phyloP scores from a whole-genome alignment of 768 basidiomycete genomes.

The Collybia mongolica region DNA sequence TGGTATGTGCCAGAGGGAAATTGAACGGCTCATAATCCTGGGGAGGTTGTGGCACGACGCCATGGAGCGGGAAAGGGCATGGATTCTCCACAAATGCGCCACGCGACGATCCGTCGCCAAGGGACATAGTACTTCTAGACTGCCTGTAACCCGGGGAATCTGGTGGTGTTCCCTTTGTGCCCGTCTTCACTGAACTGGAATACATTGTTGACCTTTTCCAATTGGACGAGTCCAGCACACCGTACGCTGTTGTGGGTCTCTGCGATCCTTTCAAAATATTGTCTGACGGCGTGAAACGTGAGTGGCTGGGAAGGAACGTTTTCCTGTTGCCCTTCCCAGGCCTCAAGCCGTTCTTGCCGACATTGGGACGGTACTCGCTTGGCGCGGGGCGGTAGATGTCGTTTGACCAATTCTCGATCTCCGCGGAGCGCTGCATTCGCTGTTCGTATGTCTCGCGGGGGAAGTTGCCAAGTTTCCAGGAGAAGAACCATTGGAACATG shows the following conservation, averaged over 20 bases:
- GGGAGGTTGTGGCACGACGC: constrained; percentile 92
- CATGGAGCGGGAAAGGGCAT: constrained; percentile 91
- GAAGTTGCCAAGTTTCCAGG: constrained; percentile 94
- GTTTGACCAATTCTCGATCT: constrained; percentile 95
- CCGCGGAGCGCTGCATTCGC: constrained; percentile 82
- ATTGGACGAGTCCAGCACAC: constrained; percentile 56
- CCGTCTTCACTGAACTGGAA: constrained; percentile 38
- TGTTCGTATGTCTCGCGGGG: constrained; percentile 90
- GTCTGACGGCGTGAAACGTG: constrained; percentile 76
- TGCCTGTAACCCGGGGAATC: constrained; percentile 69
- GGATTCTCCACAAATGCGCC: constrained; percentile 43
- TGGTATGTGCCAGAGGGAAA: constrained; percentile 90
- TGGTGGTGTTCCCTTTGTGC: constrained; percentile 62
- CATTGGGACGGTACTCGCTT: constrained; percentile 86
- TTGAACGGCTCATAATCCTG: constrained; percentile 93
- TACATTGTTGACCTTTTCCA: constrained; percentile 64
- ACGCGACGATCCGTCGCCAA: constrained; percentile 26
- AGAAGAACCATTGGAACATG: constrained; percentile 97
- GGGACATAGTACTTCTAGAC: constrained; percentile 82
- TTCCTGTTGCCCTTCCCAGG: constrained; percentile 55
- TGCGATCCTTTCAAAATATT: constrained; percentile 49
- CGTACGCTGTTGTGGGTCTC: constrained; percentile 64
- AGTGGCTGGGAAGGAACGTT: constrained; percentile 65
- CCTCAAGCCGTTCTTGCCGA: constrained; percentile 62
- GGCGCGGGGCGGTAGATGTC: constrained; percentile 96